phyloP scores from a whole-genome alignment of 768 basidiomycete species.

The Trametes maxima region DNA sequence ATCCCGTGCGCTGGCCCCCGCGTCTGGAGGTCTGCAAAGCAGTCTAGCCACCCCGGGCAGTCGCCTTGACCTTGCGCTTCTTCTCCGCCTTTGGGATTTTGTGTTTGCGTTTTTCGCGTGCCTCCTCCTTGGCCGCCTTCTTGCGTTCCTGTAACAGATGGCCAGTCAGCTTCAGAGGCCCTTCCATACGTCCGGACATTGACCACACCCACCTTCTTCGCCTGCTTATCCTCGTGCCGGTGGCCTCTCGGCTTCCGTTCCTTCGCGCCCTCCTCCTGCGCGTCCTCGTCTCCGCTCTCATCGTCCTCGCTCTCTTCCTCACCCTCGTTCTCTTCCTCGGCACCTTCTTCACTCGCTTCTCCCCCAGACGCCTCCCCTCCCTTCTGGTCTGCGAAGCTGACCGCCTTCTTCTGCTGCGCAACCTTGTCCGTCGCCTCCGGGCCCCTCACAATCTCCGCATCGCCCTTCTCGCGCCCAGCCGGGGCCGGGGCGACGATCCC shows the following conservation, averaged over 20 bases:
- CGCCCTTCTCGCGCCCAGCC: constrained; percentile 13
- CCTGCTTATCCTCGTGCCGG: constrained; percentile 88
- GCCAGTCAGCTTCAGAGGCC: constrained; percentile 16
- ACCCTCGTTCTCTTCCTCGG: constrained; percentile 24
- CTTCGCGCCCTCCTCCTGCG: constrained; percentile 49
- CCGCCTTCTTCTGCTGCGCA: constrained; percentile 12
- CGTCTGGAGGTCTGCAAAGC: not conserved
- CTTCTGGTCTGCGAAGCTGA: constrained; percentile 16
- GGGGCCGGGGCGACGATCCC: constrained; percentile 60
- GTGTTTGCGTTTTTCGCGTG: constrained; percentile 82
- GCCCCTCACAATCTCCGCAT: constrained; percentile 15
- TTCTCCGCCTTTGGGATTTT: constrained; percentile 98
- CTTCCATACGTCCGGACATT: not conserved
- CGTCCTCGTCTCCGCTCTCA: constrained; percentile 30
- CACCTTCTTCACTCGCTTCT: constrained; percentile 23
- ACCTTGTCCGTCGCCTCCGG: constrained; percentile 9
- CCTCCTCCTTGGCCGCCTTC: constrained; percentile 83
- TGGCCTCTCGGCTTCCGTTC: constrained; percentile 80
- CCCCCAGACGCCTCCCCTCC: constrained; percentile 24
- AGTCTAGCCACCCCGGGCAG: constrained; percentile 32
- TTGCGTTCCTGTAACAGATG: constrained; percentile 74
- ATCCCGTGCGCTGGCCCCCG: not conserved
- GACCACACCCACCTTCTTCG: constrained; percentile 68
- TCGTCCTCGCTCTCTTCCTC: constrained; percentile 24
- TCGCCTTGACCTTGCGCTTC: constrained; percentile 74